A percentile compares a stretch with the other conserved stretches of the same genome.
phyloP scores from a whole-genome alignment of 176 grass and related monocot genomes.

The Oryza glaberrima region DNA sequence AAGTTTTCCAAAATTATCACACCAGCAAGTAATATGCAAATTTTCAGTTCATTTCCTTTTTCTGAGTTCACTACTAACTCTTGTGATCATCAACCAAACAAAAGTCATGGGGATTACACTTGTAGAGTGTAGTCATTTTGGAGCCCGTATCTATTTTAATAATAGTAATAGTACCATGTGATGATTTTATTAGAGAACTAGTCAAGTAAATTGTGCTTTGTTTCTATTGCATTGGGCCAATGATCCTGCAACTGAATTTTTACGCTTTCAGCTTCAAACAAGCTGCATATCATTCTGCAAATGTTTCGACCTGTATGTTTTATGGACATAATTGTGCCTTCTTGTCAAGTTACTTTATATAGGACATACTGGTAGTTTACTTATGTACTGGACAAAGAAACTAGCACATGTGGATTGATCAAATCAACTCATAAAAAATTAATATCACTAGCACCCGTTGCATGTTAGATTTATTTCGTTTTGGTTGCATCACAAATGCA shows the following conservation, averaged over 20 bases:
- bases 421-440: neutral
- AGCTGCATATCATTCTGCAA: neutral
- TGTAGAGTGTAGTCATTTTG: neutral
- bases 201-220: neutral
- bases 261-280: neutral
- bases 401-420: neutral
- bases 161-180: neutral
- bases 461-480: neutral
- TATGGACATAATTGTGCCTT: neutral
- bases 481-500: slow-evolving; percentile 17
- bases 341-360: neutral
- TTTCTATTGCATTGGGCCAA: neutral
- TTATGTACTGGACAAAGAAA: neutral
- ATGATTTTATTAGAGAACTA: neutral
- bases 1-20: neutral
- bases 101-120: neutral
- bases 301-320: neutral
- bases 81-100: neutral
- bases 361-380: neutral
- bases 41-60: neutral
- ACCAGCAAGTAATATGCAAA: neutral
- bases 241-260: neutral
- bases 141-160: neutral
- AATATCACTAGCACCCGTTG: neutral
- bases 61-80: neutral